A percentile compares a stretch with the other conserved stretches of the same genome.
phyloP scores from a whole-genome alignment of 768 basidiomycete genomes.

The Botryobasidium botryosum region DNA sequence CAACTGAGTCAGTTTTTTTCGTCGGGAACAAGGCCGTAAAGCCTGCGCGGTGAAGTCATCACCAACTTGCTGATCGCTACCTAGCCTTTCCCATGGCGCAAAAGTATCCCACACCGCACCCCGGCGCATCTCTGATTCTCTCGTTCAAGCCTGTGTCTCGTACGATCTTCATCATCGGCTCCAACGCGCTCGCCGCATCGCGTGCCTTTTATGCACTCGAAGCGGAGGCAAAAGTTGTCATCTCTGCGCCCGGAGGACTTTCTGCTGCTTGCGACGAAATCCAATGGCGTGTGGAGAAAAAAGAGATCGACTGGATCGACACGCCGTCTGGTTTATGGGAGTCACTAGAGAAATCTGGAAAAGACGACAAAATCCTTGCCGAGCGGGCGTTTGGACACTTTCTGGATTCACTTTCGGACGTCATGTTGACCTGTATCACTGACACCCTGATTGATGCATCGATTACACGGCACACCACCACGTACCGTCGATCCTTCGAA shows the following conservation, averaged over 20 bases:
- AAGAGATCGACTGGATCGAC: conserved; percentile 40
- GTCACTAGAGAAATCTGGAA: conserved; percentile 12
- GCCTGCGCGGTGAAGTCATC: no score
- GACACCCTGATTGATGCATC: conserved; percentile 47
- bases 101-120: conserved; percentile 17
- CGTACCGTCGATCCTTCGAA: conserved; percentile 43
- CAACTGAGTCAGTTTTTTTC: no score
- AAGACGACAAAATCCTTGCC: conserved; percentile 16
- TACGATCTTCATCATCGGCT: conserved; percentile 55
- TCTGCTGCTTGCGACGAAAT: conserved; percentile 51
- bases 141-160: conserved; percentile 46
- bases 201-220: conserved; percentile 71
- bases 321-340: no score
- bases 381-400: conserved; percentile 18
- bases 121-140: conserved; percentile 61
- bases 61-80: no score
- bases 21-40: no score
- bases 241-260: conserved; percentile 39
- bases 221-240: conserved; percentile 51
- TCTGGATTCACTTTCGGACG: conserved; percentile 21
- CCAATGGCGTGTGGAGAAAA: conserved; percentile 37
- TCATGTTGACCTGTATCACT: conserved; percentile 59
- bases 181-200: conserved; percentile 64
- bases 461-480: conserved; percentile 39
- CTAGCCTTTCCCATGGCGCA: no score